Conservation (phyloP, 2,329 filamentous ascomycete species). For the Talaromyces sp. region DNA sequence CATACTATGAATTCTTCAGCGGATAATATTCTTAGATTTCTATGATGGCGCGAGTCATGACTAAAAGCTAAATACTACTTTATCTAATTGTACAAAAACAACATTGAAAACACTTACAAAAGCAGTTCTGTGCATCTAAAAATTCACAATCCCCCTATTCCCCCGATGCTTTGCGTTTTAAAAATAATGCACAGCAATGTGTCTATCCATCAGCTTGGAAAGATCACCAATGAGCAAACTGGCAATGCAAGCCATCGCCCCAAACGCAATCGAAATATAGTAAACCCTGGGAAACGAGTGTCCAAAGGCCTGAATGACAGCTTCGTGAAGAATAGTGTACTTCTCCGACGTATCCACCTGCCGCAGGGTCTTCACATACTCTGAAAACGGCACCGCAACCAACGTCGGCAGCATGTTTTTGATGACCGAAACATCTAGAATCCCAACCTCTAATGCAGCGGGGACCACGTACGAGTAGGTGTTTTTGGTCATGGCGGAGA, state of each 20-base stretch:
- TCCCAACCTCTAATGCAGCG: neutral
- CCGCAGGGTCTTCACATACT: neutral
- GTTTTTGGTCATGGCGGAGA: neutral
- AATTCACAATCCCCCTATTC: neutral
- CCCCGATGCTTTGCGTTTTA: neutral
- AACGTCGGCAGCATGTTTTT: neutral
- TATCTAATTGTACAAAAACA: neutral
- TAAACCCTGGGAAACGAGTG: neutral
- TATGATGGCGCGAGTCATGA: neutral
- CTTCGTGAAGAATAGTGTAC: neutral
- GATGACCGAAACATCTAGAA: neutral
- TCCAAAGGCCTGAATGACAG: neutral
- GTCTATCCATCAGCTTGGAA: neutral
- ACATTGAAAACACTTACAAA: neutral
- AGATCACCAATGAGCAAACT: neutral
- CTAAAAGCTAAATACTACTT: neutral
- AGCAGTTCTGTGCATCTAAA: neutral
- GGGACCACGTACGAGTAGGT: neutral
- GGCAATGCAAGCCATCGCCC: neutral
- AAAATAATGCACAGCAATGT: neutral
- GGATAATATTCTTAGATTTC: neutral
- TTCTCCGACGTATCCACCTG: neutral
- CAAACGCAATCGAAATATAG: neutral
- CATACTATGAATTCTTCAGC: neutral
- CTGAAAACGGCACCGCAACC: neutral